Base-by-base conservation (phyloP, 2,329 filamentous ascomycete species). In the Talaromyces sp. region DNA sequence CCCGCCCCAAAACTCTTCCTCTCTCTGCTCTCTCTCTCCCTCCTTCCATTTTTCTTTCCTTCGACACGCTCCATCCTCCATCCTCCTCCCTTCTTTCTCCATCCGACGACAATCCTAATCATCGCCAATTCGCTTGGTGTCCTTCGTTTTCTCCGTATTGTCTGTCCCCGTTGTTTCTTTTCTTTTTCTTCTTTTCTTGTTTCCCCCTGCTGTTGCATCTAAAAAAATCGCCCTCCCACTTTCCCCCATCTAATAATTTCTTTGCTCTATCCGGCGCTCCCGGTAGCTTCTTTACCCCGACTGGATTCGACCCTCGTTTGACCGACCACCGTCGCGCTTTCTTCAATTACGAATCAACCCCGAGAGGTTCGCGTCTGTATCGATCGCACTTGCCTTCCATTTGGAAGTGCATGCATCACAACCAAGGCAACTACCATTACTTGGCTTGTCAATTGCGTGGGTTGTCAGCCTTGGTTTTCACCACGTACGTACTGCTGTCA, bases 81-180 rank as follows among this genome's bases (percentile, higher is more conserved):
- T 35, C 25, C 52, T 60, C 56, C 59, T 59, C 61, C 56, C 57
- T 57, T 59, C 60, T 57, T 56, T 53, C 57, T 55, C 58, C 57
- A 55, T 51, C 57, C 53, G 51, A n/a, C 36, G 28, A 37, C 28
- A 43, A 46, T 46, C 19, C 43, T 33, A 11, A 17, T 35, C 45
- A 43, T 21, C 57, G 39, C 57, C 52, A 59, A 57, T 56, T 57
- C 45, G 51, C 51, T 57, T 68, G 69, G 55, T 56, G 40, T 37
- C 54, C 46, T 39, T 56, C 60, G 53, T 57, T 55, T 43, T 36
- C 50, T 55, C 61, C 61, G 57, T 53, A 58, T 58, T 62, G 57
- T 66, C 53, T 56, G n/a, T 53, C 61, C 61, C 62, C 62, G 62
- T 65, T 64, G 63, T 36, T 39, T 61, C 61, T 62, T 48, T 51